phyloP scores from a whole-genome alignment of 2,329 filamentous ascomycete species.

The Trichoderma gracile region DNA sequence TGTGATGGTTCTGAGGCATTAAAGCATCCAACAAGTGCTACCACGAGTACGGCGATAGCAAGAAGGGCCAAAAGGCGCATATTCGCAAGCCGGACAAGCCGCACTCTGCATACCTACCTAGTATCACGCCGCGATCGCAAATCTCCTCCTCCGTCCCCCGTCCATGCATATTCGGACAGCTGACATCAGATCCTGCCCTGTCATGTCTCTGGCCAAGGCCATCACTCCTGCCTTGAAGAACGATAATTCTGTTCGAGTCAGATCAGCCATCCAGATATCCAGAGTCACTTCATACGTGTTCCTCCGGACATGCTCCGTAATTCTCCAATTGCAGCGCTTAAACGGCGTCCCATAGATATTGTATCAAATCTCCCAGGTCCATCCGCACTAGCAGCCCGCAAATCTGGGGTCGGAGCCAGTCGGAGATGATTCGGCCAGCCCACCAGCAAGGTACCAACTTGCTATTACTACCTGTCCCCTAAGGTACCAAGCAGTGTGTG shows the following conservation, averaged over 20 bases:
- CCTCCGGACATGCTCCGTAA: background rate
- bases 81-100: background rate
- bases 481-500: too few relatives aligned
- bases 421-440: constrained; percentile 14
- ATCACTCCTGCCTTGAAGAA: background rate
- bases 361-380: background rate
- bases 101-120: background rate
- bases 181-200: constrained; percentile 20
- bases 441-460: background rate
- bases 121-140: background rate
- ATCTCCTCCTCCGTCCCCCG: background rate
- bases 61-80: background rate
- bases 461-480: too few relatives aligned
- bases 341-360: background rate
- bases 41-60: too few relatives aligned
- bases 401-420: constrained; percentile 15
- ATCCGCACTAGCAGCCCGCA: background rate
- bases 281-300: background rate
- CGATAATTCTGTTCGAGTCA: background rate
- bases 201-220: background rate
- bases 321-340: background rate
- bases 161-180: constrained; percentile 14
- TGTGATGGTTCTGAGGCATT: background rate
- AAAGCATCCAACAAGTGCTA: background rate
- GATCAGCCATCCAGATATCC: background rate